Conservation (phyloP, 495 filamentous ascomycete genomes). For the Penicillium cataractarum region DNA sequence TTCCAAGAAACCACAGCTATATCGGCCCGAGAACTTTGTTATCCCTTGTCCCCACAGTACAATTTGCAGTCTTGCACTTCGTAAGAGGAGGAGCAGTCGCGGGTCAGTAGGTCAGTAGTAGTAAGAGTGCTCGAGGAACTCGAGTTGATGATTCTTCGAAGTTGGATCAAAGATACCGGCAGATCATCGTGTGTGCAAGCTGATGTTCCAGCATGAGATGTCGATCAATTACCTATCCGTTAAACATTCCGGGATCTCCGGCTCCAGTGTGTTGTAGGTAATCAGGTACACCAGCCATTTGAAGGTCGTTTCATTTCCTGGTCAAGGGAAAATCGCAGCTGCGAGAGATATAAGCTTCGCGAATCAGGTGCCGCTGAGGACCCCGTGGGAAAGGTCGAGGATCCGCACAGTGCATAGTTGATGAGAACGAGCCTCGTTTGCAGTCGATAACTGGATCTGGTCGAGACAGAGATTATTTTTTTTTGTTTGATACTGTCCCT, state of each 20-base stretch:
- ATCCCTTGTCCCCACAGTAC: conserved; percentile 18
- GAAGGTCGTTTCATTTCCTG: not conserved
- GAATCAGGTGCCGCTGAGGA: not conserved
- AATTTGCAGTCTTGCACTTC: no score
- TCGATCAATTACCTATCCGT: not conserved
- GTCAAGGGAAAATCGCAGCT: not conserved
- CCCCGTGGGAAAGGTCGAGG: conserved; percentile 3
- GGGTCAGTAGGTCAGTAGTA: not conserved
- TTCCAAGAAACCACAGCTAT: conserved; percentile 11
- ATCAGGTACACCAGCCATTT: not conserved
- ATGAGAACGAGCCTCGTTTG: not conserved
- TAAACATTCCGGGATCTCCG: not conserved
- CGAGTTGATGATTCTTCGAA: conserved; percentile 1
- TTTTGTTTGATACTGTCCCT: not conserved
- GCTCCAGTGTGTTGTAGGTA: not conserved
- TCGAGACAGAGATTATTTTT: not conserved
- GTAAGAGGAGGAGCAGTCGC: no score
- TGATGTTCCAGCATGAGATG: no score
- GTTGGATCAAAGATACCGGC: conserved; percentile 8
- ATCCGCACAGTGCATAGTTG: not conserved
- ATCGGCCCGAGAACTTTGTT: conserved; percentile 27
- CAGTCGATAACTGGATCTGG: not conserved
- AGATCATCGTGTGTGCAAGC: no score
- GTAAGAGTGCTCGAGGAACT: not conserved
- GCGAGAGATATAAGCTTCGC: not conserved